These are phyloP conservation scores for Haberlea rhodopensis DNA, from an alignment of 257 asterid genomes.

Conservation along the genomic window DNA sequence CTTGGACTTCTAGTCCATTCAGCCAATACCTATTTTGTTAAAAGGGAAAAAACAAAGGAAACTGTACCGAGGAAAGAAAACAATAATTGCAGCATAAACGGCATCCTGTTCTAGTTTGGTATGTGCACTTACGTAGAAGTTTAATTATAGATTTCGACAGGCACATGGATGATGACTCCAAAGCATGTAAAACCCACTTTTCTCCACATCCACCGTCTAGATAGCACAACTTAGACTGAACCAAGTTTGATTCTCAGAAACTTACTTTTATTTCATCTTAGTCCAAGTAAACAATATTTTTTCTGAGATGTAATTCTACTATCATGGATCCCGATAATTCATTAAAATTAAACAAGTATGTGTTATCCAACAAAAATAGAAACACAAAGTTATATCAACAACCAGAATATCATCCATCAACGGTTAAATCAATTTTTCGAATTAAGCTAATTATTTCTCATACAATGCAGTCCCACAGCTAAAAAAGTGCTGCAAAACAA, in stretches of 20 bases:
- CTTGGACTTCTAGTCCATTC: background rate
- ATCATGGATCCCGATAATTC: background rate
- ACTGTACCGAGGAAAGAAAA: background rate
- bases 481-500: constrained; percentile 20
- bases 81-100: background rate
- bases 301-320: background rate
- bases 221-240: background rate
- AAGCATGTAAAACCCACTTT: background rate
- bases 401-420: constrained; percentile 5
- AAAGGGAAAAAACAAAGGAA: background rate
- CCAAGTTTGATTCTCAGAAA: background rate
- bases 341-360: background rate
- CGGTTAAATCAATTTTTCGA: background rate
- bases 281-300: background rate
- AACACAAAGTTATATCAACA: background rate
- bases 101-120: background rate
- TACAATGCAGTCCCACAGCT: background rate
- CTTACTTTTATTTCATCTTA: background rate
- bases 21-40: background rate
- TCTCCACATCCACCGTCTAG: background rate
- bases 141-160: constrained; percentile 1
- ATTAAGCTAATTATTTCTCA: constrained; percentile 13
- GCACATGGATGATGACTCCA: background rate
- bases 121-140: background rate
- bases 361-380: background rate